Percentiles rank a stretch among this genome's conserved stretches.
phyloP scores from a whole-genome alignment of 1,284 basidiomycete species.

The Exobasidium cylindrosporum region DNA sequence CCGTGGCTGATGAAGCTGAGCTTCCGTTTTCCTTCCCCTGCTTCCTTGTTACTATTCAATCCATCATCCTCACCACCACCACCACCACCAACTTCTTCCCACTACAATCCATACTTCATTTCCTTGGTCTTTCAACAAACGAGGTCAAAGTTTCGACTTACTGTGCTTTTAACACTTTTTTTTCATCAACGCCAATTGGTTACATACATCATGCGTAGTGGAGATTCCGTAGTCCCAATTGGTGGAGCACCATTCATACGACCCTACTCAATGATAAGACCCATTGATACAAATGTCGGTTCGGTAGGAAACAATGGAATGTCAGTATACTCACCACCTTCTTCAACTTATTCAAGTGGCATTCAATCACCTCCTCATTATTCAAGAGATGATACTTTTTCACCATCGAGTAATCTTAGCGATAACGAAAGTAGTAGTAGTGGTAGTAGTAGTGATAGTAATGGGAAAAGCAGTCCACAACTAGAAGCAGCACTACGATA shows the following conservation, averaged over 20 bases:
- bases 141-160: too few relatives aligned
- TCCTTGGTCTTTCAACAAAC: too few relatives aligned
- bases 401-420: not conserved
- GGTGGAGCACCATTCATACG: conserved; percentile 1
- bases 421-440: not conserved
- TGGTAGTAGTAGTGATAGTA: not conserved
- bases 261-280: not conserved
- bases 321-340: not conserved
- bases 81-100: too few relatives aligned
- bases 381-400: not conserved
- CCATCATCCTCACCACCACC: too few relatives aligned
- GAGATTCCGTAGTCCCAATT: not conserved
- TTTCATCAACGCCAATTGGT: too few relatives aligned
- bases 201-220: not conserved
- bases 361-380: not conserved
- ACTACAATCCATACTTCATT: too few relatives aligned
- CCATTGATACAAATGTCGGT: not conserved
- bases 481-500: conserved; percentile 11
- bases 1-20: too few relatives aligned
- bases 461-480: not conserved
- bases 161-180: too few relatives aligned
- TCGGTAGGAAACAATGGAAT: not conserved
- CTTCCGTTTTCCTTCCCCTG: too few relatives aligned
- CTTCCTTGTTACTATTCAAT: too few relatives aligned
- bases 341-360: not conserved